These are phyloP conservation scores for Aspergillus carbonarius DNA, from an alignment of 2,329 filamentous ascomycete genomes.

Conservation along the genomic window DNA sequence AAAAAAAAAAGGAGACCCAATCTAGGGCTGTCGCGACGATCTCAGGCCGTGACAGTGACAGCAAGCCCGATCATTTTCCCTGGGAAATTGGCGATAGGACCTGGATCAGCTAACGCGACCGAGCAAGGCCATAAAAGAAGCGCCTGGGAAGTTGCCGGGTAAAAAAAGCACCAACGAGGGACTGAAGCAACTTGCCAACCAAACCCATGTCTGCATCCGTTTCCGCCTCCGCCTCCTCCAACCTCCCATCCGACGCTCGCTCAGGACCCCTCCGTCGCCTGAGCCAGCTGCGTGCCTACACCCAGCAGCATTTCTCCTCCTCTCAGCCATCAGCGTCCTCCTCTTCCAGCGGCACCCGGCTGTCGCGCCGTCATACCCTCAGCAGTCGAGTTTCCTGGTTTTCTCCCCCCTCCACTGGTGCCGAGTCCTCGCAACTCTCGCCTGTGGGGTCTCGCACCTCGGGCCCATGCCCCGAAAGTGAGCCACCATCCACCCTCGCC, in stretches of 20 bases:
- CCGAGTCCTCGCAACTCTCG: constrained; percentile 25
- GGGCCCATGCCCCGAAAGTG: constrained; percentile 32
- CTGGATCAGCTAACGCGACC: too few relatives aligned
- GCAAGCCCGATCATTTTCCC: neutral
- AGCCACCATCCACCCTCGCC: constrained; percentile 21
- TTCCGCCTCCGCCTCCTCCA: constrained; percentile 36
- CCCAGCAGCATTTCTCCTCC: constrained; percentile 31
- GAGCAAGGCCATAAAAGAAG: too few relatives aligned
- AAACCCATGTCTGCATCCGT: constrained; percentile 32
- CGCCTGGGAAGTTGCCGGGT: too few relatives aligned
- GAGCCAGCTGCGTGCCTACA: constrained; percentile 42
- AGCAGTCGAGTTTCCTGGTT: constrained; percentile 39
- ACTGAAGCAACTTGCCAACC: neutral
- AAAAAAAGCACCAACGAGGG: too few relatives aligned
- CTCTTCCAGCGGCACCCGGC: constrained; percentile 25
- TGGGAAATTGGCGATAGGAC: too few relatives aligned
- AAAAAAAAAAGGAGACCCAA: constrained; percentile 9
- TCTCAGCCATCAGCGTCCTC: constrained; percentile 21
- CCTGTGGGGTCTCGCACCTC: constrained; percentile 21
- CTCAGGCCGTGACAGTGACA: constrained; percentile 5
- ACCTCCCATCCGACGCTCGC: constrained; percentile 33
- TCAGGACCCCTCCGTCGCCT: constrained; percentile 40
- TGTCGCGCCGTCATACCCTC: constrained; percentile 35
- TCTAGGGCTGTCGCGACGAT: constrained; percentile 15
- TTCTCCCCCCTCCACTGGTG: constrained; percentile 26